These are phyloP conservation scores for Vigna radiata DNA, from an alignment of 306 rosid species.

Conservation along the genomic window DNA sequence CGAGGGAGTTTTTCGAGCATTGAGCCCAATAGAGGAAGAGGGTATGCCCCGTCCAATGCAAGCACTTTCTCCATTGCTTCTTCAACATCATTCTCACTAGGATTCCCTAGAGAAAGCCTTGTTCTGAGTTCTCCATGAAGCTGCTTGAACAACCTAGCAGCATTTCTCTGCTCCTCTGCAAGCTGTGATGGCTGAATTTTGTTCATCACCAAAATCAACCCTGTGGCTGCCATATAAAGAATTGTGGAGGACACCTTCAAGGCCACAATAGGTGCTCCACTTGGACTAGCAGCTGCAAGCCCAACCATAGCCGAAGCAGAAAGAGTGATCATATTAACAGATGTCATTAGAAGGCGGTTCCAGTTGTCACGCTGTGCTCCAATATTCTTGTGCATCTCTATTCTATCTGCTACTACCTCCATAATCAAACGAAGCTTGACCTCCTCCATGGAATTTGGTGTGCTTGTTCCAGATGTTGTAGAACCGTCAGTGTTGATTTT, in stretches of 20 bases:
- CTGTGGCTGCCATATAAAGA: conserved; percentile 71
- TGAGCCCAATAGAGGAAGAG: conserved; percentile 78
- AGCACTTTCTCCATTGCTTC: conserved; percentile 73
- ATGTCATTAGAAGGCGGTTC: conserved; percentile 67
- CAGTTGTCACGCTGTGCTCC: conserved; percentile 86
- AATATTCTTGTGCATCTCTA: conserved; percentile 77
- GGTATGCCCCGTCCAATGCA: conserved; percentile 83
- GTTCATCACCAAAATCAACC: conserved; percentile 66
- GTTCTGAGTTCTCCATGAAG: conserved; percentile 61
- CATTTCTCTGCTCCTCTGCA: conserved; percentile 75
- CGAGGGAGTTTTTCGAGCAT: conserved; percentile 81
- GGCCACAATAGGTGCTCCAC: conserved; percentile 52
- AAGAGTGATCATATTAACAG: conserved; percentile 68
- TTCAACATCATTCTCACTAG: conserved; percentile 38
- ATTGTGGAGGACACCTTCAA: conserved; percentile 69
- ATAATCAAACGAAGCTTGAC: conserved; percentile 61
- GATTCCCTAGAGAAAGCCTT: conserved; percentile 46
- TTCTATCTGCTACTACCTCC: conserved; percentile 70
- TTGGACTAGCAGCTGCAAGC: conserved; percentile 50
- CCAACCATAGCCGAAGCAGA: conserved; percentile 78
- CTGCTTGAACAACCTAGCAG: conserved; percentile 76
- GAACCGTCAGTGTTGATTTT: conserved; percentile 1
- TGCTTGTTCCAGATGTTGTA: background rate
- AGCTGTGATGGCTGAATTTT: conserved; percentile 89
- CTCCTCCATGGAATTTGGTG: conserved; percentile 37